phyloP scores from a whole-genome alignment of 371 early-diverging fungal species.

The Rhizopus microsporus region DNA sequence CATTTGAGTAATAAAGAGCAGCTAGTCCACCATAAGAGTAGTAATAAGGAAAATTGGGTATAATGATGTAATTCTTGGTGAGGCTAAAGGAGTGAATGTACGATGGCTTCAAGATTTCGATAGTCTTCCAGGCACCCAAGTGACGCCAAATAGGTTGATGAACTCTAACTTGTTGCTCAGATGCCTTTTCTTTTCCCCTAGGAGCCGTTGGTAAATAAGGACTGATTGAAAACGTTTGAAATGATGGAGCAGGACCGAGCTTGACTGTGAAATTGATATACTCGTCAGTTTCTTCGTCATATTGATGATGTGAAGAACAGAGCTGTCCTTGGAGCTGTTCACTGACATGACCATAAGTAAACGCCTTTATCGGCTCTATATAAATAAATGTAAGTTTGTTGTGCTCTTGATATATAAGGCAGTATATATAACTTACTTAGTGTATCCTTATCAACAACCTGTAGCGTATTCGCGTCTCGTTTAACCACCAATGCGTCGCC shows the following conservation, averaged over 20 bases:
- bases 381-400: neutral
- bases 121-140: conserved; percentile 45
- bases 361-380: conserved; percentile 53
- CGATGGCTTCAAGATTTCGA: conserved; percentile 46
- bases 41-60: conserved; percentile 63
- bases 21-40: conserved; percentile 59
- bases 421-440: conserved; percentile 29
- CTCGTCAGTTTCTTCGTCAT: conserved; percentile 51
- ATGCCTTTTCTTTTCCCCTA: conserved; percentile 14
- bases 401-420: neutral
- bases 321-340: conserved; percentile 48
- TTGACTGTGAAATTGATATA: conserved; percentile 54
- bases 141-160: conserved; percentile 50
- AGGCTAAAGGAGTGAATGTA: conserved; percentile 66
- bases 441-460: conserved; percentile 54
- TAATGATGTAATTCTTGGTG: conserved; percentile 66
- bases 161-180: conserved; percentile 26
- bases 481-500: conserved; percentile 48
- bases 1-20: conserved; percentile 58
- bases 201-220: conserved; percentile 29
- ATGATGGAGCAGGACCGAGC: conserved; percentile 45
- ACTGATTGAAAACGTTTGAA: conserved; percentile 37
- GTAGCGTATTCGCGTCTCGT: conserved; percentile 63
- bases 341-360: conserved; percentile 53
- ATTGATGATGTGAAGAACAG: conserved; percentile 54